Evolutionary conservation across 2,329 filamentous ascomycete genomes (phyloP).

Genomic region (Aureobasidium sp.): DNA sequence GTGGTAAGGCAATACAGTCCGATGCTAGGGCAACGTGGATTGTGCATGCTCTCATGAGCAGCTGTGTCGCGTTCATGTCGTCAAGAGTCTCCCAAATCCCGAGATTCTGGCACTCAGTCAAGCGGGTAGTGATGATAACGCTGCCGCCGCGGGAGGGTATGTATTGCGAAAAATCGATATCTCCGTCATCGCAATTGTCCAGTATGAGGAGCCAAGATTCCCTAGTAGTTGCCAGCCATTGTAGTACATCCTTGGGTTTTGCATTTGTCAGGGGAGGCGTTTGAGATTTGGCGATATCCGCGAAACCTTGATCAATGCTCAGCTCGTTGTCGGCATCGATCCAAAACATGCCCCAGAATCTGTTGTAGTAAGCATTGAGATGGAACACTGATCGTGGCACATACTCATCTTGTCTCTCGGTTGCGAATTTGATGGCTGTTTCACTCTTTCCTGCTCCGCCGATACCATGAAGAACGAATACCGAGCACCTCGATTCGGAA

Average conservation of each 20-base stretch:
- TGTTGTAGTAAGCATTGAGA: too few species aligned
- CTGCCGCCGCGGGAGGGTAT: slow-evolving; percentile 18
- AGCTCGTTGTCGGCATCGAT: slow-evolving; percentile 22
- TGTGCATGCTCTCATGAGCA: not conserved
- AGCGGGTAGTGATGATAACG: slow-evolving; percentile 21
- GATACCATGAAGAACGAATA: slow-evolving; percentile 25
- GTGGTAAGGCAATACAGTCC: too few species aligned
- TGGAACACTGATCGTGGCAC: too few species aligned
- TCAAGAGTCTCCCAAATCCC: slow-evolving; percentile 18
- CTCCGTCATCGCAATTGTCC: slow-evolving; percentile 23
- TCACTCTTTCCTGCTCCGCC: slow-evolving; percentile 29
- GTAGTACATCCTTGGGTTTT: slow-evolving; percentile 17
- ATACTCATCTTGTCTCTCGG: slow-evolving; percentile 22
- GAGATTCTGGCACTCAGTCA: slow-evolving; percentile 16
- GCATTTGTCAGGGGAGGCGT: not conserved
- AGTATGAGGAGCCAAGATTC: slow-evolving; percentile 21
- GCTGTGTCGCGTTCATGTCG: not conserved
- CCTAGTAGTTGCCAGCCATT: slow-evolving; percentile 16
- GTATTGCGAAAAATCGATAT: slow-evolving; percentile 17
- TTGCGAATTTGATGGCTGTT: slow-evolving; percentile 24
- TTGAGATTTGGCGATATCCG: slow-evolving; percentile 18
- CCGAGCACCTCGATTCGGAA: too few species aligned
- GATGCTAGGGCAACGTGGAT: too few species aligned
- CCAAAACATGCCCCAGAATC: slow-evolving; percentile 28
- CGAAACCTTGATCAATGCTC: slow-evolving; percentile 22